Conservation (phyloP, 768 basidiomycete genomes). For the Pulveroboletus ravenelii region DNA sequence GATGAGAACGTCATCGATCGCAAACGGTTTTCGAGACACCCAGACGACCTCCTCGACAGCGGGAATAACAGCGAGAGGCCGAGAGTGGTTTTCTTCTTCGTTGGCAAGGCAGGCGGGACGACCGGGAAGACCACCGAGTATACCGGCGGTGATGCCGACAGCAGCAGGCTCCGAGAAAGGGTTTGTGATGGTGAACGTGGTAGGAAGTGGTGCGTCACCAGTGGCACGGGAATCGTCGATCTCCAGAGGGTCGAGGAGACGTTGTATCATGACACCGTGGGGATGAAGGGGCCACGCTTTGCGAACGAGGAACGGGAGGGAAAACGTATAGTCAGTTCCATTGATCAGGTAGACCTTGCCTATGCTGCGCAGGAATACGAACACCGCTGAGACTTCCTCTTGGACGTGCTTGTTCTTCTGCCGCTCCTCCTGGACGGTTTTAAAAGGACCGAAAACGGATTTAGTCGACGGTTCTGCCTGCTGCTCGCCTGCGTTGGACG, state of each 20-base stretch:
- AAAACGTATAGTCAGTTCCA: constrained; percentile 71
- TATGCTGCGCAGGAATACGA: constrained; percentile 73
- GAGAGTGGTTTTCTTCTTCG: constrained; percentile 48
- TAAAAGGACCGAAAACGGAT: constrained; percentile 41
- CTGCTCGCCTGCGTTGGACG: constrained; percentile 17
- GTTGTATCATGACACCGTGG: constrained; percentile 75
- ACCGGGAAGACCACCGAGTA: constrained; percentile 41
- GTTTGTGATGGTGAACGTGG: constrained; percentile 73
- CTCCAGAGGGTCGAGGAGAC: constrained; percentile 64
- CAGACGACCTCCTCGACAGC: constrained; percentile 64
- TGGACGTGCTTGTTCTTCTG: constrained; percentile 33
- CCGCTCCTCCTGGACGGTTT: constrained; percentile 38
- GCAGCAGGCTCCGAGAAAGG: constrained; percentile 72
- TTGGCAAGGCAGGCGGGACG: constrained; percentile 42
- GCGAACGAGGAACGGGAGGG: constrained; percentile 75
- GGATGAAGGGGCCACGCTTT: constrained; percentile 76
- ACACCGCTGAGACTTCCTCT: constrained; percentile 53
- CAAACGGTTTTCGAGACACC: constrained; percentile 43
- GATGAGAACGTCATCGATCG: constrained; percentile 47
- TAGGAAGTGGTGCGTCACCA: constrained; percentile 68
- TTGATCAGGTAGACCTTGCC: constrained; percentile 68
- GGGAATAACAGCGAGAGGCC: constrained; percentile 51
- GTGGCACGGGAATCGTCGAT: constrained; percentile 59
- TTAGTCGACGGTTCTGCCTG: constrained; percentile 15
- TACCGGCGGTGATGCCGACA: constrained; percentile 62